phyloP scores from a whole-genome alignment of 345 rosid genomes.

The Cochlearia excelsa region DNA sequence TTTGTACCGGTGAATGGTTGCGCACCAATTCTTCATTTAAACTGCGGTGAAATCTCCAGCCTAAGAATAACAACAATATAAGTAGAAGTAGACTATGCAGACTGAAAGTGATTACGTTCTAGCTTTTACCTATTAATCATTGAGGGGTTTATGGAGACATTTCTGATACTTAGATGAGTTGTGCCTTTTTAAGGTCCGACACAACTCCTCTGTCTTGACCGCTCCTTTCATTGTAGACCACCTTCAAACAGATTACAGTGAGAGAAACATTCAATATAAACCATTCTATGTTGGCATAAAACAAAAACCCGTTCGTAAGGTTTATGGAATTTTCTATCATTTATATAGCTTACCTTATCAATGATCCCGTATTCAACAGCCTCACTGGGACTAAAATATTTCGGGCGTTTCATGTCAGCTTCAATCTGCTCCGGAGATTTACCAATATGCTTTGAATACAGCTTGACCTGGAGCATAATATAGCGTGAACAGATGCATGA shows the following conservation, averaged over 20 bases:
- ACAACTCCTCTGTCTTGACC: conserved; percentile 57
- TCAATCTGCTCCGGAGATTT: conserved; percentile 79
- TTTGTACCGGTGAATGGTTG: too few relatives aligned
- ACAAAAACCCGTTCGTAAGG: conserved; percentile 1
- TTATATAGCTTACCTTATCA: conserved; percentile 56
- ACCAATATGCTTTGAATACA: conserved; percentile 65
- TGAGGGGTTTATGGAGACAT: conserved; percentile 5
- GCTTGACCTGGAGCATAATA: conserved; percentile 50
- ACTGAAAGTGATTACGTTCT: conserved; percentile 14
- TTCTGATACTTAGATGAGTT: conserved; percentile 34
- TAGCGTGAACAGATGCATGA: conserved; percentile 8
- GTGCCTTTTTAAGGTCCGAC: conserved; percentile 44
- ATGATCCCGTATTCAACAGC: conserved; percentile 90
- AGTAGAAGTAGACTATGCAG: conserved; percentile 3
- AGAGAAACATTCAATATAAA: not conserved
- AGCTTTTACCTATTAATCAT: conserved; percentile 17
- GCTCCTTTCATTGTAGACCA: conserved; percentile 69
- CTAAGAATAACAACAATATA: too few relatives aligned
- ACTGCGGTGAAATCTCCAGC: too few relatives aligned
- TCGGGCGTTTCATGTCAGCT: conserved; percentile 74
- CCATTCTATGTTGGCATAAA: conserved; percentile 5
- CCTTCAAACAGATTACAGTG: conserved; percentile 42
- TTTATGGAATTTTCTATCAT: not conserved
- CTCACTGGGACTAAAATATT: conserved; percentile 58
- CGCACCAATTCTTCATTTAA: too few relatives aligned